Evolutionary conservation across 768 basidiomycete genomes (phyloP).

Genomic region (Rhodotorula taiwanensis): DNA sequence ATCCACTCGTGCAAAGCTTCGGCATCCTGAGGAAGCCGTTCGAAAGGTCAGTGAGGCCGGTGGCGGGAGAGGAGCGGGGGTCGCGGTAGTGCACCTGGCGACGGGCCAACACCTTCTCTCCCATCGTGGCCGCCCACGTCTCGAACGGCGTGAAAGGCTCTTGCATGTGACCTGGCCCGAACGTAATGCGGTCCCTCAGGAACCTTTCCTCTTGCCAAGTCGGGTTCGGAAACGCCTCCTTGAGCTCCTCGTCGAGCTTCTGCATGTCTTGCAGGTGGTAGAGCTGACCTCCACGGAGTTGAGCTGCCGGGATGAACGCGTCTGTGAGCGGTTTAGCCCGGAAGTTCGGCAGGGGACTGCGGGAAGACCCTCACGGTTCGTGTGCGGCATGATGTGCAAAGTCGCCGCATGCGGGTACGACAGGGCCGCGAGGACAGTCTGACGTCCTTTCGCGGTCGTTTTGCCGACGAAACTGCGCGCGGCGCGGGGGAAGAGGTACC

Average conservation of each 20-base stretch:
- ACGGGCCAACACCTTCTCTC: too few species aligned
- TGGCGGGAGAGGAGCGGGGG: too few species aligned
- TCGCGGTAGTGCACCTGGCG: too few species aligned
- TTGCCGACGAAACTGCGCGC: background rate
- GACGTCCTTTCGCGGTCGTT: accelerated
- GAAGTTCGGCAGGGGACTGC: too few species aligned
- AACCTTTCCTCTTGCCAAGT: too few species aligned
- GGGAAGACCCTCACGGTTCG: background rate
- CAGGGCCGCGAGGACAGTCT: background rate
- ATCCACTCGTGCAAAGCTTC: background rate
- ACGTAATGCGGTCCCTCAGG: too few species aligned
- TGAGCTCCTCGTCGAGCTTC: background rate
- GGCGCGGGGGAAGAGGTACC: background rate
- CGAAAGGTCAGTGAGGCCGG: too few species aligned
- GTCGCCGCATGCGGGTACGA: background rate
- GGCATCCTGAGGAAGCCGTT: conserved; percentile 9
- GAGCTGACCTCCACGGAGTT: background rate
- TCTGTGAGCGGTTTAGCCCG: too few species aligned
- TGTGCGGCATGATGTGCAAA: background rate
- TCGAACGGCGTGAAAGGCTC: too few species aligned
- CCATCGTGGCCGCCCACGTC: too few species aligned
- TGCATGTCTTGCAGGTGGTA: background rate
- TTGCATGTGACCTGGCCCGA: too few species aligned
- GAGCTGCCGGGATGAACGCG: too few species aligned
- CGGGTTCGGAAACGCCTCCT: background rate